Evolutionary conservation across 495 filamentous ascomycete species (phyloP).

Genomic region (Penicillium steckii): DNA sequence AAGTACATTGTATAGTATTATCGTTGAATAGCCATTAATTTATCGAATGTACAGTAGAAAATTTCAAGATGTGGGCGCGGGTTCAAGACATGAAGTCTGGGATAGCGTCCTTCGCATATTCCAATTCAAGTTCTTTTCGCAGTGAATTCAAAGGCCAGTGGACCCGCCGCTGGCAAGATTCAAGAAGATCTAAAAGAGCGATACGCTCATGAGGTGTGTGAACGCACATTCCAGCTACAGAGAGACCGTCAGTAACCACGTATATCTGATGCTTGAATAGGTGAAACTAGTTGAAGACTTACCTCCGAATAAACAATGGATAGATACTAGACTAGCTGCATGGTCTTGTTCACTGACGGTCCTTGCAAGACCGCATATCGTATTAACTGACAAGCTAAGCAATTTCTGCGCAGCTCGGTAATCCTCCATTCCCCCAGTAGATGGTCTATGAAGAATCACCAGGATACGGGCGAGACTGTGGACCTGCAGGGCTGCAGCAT

Average conservation of each 20-base stretch:
- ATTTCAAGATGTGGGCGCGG: too few relatives aligned
- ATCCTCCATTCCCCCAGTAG: constrained; percentile 24
- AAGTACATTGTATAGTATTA: too few relatives aligned
- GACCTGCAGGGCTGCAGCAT: constrained; percentile 27
- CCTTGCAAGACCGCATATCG: constrained; percentile 26
- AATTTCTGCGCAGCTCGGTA: constrained; percentile 23
- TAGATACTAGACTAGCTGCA: constrained; percentile 17
- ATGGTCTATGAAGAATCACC: constrained; percentile 28
- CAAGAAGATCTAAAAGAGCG: constrained; percentile 21
- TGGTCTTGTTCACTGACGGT: constrained; percentile 20
- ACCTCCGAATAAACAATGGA: constrained; percentile 32
- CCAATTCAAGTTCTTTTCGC: constrained; percentile 22
- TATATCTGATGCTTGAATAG: not conserved
- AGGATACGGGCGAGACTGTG: constrained; percentile 29
- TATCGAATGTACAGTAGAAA: too few relatives aligned
- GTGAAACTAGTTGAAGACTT: not conserved
- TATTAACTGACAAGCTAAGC: constrained; percentile 15
- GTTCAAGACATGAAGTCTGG: constrained; percentile 14
- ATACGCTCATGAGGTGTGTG: constrained; percentile 26
- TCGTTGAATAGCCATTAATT: too few relatives aligned
- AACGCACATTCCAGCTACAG: constrained; percentile 28
- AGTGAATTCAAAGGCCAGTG: constrained; percentile 25
- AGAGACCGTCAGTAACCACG: not conserved
- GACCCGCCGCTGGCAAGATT: constrained; percentile 17
- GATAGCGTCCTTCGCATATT: constrained; percentile 26